Evolutionary conservation across 768 basidiomycete genomes (phyloP), one percentile per base, ranked within the genome.

Genomic region (Hygrocybe coccinea): DNA sequence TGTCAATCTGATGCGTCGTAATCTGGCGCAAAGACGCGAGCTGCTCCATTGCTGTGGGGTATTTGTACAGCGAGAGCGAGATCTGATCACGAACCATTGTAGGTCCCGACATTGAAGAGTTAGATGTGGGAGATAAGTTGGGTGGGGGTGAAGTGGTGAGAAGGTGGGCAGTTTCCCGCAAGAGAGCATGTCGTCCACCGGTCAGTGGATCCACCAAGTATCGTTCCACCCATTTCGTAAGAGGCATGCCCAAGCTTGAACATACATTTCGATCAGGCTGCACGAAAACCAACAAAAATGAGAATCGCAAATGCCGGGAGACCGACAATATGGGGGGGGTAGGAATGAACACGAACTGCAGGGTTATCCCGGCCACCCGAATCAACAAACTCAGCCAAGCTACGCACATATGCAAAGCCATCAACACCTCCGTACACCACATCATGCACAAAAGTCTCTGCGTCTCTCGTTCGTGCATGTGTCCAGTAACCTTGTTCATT

Each of bases 341-440:
- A 15, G 24, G 25, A 34, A 29, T 47, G 21, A 24, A 52, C 17
- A 56, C 68, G 48, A 41, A 71, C 71, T 64, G 25, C 59, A 48
- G 33, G 54, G 14, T 49, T 25, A 34, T 29, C 19, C 62, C 50
- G 21, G 52, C 14, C 38, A 17, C 12, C n/a, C 15, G n/a, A 52
- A 45, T 67, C 64, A 4, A 72, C 74, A 59, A 91, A 91, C 67
- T 87, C 85, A 22, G 87, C 88, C 53, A 91, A 62, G 65, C 89
- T 91, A 57, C 85, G 76, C 51, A 85, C 78, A 65, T 91, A 91
- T 5, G 89, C 89, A 24, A 83, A 69, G 1, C 89, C 89, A 54
- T 89, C 87, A 0, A 82, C 75, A 45, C 89, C 88, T 0, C 89
- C 89, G 64, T 90, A 91, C 0, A 91, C 87, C n/a, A 89, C 64